Evolutionary conservation across 768 basidiomycete species (phyloP).

Genomic region (Hericium alpestre): DNA sequence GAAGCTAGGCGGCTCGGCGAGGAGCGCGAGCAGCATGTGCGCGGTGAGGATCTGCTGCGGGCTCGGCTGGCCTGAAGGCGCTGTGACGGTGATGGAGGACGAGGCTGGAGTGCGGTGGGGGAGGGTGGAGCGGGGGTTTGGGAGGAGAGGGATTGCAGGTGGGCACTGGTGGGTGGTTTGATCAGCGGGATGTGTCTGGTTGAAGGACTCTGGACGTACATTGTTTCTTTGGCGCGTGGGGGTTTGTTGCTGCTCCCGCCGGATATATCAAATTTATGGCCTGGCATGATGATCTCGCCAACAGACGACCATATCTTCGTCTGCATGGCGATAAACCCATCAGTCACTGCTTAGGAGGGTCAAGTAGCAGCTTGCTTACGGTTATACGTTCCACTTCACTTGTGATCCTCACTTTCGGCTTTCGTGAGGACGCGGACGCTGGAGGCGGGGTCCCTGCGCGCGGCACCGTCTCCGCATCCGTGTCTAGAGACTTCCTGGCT

Average conservation of each 20-base stretch:
- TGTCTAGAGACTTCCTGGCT: too few relatives aligned
- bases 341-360: too few relatives aligned
- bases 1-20: conserved; percentile 41
- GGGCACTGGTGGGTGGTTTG: conserved; percentile 27
- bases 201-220: conserved; percentile 27
- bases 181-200: conserved; percentile 1
- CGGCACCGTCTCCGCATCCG: not conserved
- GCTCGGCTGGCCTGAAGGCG: conserved; percentile 30
- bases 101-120: conserved; percentile 44
- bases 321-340: conserved; percentile 23
- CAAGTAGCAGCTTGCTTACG: conserved; percentile 28
- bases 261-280: conserved; percentile 30
- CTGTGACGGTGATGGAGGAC: conserved; percentile 31
- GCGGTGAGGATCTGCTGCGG: conserved; percentile 66
- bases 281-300: conserved; percentile 54
- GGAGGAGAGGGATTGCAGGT: conserved; percentile 45
- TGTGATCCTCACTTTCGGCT: conserved; percentile 40
- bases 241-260: conserved; percentile 27
- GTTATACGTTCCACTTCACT: conserved; percentile 54
- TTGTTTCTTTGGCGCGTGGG: conserved; percentile 46
- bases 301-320: conserved; percentile 59
- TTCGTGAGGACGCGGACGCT: conserved; percentile 6
- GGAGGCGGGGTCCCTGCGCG: conserved; percentile 12
- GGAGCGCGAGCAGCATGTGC: conserved; percentile 48
- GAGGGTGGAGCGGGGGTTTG: conserved; percentile 44